Evolutionary conservation across 2,329 filamentous ascomycete species (phyloP), one percentile per base, ranked within the genome.

Genomic region (Colletotrichum sp.): DNA sequence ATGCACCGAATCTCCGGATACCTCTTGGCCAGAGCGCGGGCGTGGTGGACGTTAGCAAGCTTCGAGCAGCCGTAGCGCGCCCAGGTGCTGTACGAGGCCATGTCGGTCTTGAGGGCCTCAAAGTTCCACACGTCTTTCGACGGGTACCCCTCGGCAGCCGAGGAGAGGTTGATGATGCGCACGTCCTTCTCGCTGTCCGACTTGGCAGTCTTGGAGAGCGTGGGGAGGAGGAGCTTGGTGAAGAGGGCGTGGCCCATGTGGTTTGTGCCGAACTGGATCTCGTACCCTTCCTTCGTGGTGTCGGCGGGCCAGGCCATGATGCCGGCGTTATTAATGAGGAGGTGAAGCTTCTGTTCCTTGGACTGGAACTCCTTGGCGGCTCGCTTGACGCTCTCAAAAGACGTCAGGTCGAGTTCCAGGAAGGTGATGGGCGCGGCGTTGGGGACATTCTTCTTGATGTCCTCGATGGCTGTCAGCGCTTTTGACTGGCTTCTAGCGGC

Each of bases 191-290:
- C 64, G 9, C 26, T 36, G 59, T 59, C 44, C 32, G 59, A 22
- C 13, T 71, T 66, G 15, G 81, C 81, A 2, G 84, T 85, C 68
- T 79, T 79, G 8, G 79, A 68, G 65, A 85, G 75, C 1, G 80
- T 18, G 5, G 83, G 83, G 15, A 82, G 59, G 2, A 89, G 79
- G 4, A 85, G 81, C 69, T 85, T 84, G 12, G 84, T 83, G 15
- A 90, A 81, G 4, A 88, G 83, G 7, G 88, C 86, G 68, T 89
- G 88, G 18, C 88, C 88, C 52, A 90, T 78, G 78, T 90, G 87
- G 72, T 90, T 90, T 3, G 84, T 87, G 2, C 85, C 87, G 74
- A 90, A 88, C 75, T 89, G 85, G 12, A 86, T 77, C 78, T 90
- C 89, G 73, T 88, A 90, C 16, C 88, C 88, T 22, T 90, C 85